phyloP scores from a whole-genome alignment of 176 grass and related monocot genomes.

The Rhynchospora pubera region DNA sequence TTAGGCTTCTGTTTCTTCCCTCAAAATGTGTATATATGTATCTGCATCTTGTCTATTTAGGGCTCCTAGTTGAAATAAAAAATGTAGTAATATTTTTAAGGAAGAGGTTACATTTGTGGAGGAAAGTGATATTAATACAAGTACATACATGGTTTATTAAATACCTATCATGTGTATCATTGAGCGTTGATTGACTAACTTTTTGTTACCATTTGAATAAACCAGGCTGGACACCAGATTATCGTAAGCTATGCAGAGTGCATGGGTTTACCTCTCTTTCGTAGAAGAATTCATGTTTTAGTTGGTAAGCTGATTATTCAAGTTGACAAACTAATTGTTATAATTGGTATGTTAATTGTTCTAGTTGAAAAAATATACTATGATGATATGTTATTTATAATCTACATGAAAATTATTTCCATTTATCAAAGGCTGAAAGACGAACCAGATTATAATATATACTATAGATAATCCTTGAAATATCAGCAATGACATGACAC shows the following conservation, averaged over 20 bases:
- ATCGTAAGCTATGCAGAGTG: slow-evolving; percentile 80
- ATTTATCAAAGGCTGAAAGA: no score
- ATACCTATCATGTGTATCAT: background rate
- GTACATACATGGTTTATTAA: background rate
- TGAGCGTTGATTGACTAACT: background rate
- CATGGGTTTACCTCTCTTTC: slow-evolving; percentile 83
- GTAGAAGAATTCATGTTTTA: slow-evolving; percentile 63
- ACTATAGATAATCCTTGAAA: no score
- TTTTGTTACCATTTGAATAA: slow-evolving; percentile 1
- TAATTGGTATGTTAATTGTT: no score
- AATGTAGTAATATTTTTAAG: background rate
- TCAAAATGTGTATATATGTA: background rate
- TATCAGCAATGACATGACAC: no score
- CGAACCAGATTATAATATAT: no score
- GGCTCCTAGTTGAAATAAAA: background rate
- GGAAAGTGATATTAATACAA: background rate
- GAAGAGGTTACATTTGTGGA: background rate
- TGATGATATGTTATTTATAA: no score
- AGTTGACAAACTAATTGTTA: no score
- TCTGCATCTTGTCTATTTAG: background rate
- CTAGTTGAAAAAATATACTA: no score
- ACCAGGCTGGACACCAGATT: slow-evolving; percentile 86
- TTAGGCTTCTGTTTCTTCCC: background rate
- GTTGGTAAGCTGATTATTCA: no score
- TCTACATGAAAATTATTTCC: no score